phyloP scores from a whole-genome alignment of 805 yeast species.

The Vanderwaltozyma polyspora region DNA sequence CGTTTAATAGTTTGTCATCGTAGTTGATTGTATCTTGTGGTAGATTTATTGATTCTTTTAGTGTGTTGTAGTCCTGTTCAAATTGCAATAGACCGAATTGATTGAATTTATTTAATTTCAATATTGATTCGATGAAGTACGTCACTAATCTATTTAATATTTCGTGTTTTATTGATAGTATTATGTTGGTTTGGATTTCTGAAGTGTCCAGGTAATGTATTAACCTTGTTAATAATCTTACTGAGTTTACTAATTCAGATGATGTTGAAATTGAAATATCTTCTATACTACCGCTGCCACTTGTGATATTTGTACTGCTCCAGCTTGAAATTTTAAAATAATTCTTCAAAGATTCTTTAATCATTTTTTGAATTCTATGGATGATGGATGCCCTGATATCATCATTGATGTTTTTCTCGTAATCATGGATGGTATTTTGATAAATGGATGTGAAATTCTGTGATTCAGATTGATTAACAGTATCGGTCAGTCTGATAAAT shows the following conservation, averaged over 20 bases:
- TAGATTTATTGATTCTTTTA: slow-evolving; percentile 21
- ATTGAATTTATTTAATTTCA: slow-evolving; percentile 30
- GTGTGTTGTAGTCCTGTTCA: slow-evolving; percentile 21
- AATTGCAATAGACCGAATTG: slow-evolving; percentile 26
- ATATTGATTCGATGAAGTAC: slow-evolving; percentile 27
- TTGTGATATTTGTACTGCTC: background rate
- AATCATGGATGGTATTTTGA: slow-evolving; percentile 22
- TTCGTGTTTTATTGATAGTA: slow-evolving; percentile 17
- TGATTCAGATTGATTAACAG: slow-evolving; percentile 15
- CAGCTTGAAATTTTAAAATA: slow-evolving; percentile 23
- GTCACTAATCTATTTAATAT: slow-evolving; percentile 21
- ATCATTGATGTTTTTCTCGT: slow-evolving; percentile 15
- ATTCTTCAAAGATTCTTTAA: slow-evolving; percentile 22
- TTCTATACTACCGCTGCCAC: background rate
- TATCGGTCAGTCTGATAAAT: slow-evolving; percentile 15
- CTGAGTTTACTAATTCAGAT: slow-evolving; percentile 22
- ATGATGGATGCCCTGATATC: slow-evolving; percentile 24
- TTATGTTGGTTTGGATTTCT: slow-evolving; percentile 8
- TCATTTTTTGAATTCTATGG: slow-evolving; percentile 22
- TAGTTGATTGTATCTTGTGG: slow-evolving; percentile 9
- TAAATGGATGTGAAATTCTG: slow-evolving; percentile 20
- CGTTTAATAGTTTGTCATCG: slow-evolving; percentile 15
- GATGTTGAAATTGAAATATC: background rate
- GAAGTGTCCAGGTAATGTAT: slow-evolving; percentile 8
- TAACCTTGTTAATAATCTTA: slow-evolving; percentile 16